Base-by-base conservation (phyloP, 2,329 filamentous ascomycete species). In the Atkinsonella hypoxylon region DNA sequence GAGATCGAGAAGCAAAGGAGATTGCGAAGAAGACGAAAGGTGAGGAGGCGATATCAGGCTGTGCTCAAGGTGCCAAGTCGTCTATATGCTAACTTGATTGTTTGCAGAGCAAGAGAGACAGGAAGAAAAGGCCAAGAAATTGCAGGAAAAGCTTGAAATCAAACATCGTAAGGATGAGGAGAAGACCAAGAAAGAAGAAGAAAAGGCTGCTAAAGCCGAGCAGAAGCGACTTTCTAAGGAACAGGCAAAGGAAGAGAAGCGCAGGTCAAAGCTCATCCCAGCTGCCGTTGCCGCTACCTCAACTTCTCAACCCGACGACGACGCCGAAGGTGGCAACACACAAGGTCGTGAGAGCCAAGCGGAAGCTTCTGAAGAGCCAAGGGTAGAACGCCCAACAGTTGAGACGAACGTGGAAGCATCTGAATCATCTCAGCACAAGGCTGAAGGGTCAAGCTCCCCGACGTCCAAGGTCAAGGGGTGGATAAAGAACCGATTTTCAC, bases 21-120 rank as follows among this genome's bases (percentile, higher is more conserved):
- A 72, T 75, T 15, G 68, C 73, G 39, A 76, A 70, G 59, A 76
- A 75, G 55, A 58, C 78, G 15, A 84, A 76, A 63, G 77, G 85
- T 86, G 64, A 64, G 79, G 30, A 18, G 22, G 10, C 4, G n/a
- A 11, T 67, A 12, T 3, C 34, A 36, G 15, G 12, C 15, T n/a
- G 45, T 20, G 18, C 2, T 26, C 36, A 41, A 15, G 26, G 2
- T 38, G 20, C 15, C 13, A 17, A 30, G 13, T 46, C 12, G 31
- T 22, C 13, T 8, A 26, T 26, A 38, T 53, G 48, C 61, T 63
- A 51, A 54, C 26, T 18, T 6, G 45, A 34, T 13, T 6, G 17
- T 3, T 10, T 9, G 18, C 53, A 76, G 72, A 70, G 8, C 67
- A 81, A 59, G 68, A 73, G 13, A 73, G 73, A 54, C 69, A 67